These are phyloP conservation scores for Umbellularia californica DNA, from an alignment of 164 flowering plant genomes.

Conservation along the genomic window DNA sequence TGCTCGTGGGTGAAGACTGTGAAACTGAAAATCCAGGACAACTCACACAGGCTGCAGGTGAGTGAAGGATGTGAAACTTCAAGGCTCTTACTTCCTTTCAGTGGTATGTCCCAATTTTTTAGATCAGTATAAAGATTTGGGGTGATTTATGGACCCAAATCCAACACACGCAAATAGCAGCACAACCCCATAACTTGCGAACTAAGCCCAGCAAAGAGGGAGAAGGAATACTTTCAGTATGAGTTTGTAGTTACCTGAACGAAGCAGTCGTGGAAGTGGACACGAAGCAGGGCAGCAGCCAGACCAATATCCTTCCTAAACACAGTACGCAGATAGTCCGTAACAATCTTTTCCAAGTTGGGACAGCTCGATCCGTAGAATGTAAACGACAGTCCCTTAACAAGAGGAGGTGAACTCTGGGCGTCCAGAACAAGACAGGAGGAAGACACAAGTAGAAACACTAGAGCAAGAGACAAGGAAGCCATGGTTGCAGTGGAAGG, in stretches of 20 bases:
- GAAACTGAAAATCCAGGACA: not conserved
- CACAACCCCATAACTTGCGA: not conserved
- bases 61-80: not conserved
- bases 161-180: not conserved
- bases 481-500: not conserved
- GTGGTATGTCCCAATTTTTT: not conserved
- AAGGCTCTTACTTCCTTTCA: not conserved
- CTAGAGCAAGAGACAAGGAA: not conserved
- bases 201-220: not conserved
- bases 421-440: conserved; percentile 4
- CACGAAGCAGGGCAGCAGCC: conserved; percentile 69
- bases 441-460: not conserved
- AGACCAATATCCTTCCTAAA: conserved; percentile 47
- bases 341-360: conserved; percentile 42
- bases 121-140: not conserved
- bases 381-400: conserved; percentile 48
- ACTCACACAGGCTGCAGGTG: too few relatives aligned
- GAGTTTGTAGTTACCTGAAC: conserved; percentile 45
- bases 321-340: conserved; percentile 36
- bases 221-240: not conserved
- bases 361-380: conserved; percentile 49
- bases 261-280: conserved; percentile 77
- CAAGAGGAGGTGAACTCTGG: conserved; percentile 24
- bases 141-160: too few relatives aligned
- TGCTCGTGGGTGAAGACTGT: not conserved